Evolutionary conservation across 2,329 filamentous ascomycete genomes (phyloP).

Genomic region (Pseudogymnoascus sp.): DNA sequence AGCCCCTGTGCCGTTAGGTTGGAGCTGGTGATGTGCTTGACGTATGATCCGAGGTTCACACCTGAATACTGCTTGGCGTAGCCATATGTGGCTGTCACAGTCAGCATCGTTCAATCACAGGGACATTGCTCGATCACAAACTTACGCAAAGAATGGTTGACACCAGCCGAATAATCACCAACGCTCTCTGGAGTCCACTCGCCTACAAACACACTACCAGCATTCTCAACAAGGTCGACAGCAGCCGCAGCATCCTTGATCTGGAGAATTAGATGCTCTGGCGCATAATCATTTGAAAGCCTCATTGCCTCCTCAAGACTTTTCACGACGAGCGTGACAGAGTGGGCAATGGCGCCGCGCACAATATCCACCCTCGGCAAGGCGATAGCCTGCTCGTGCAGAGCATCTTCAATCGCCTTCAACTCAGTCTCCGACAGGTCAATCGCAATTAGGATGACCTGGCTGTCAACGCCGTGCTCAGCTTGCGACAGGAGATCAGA

Average conservation of each 20-base stretch:
- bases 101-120: slow-evolving; percentile 7
- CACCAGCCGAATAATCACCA: slow-evolving; percentile 94
- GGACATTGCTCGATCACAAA: slow-evolving; percentile 26
- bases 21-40: slow-evolving; percentile 96
- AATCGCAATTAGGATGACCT: slow-evolving; percentile 86
- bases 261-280: slow-evolving; percentile 93
- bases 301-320: slow-evolving; percentile 67
- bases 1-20: slow-evolving; percentile 82
- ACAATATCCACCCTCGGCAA: slow-evolving; percentile 92
- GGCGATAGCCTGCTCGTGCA: slow-evolving; percentile 79
- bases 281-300: slow-evolving; percentile 89
- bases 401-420: slow-evolving; percentile 79
- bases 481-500: slow-evolving; percentile 92
- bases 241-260: slow-evolving; percentile 67
- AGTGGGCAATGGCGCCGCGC: slow-evolving; percentile 82
- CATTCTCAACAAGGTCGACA: slow-evolving; percentile 79
- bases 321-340: slow-evolving; percentile 73
- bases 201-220: slow-evolving; percentile 92
- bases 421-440: slow-evolving; percentile 69
- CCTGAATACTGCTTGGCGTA: slow-evolving; percentile 98
- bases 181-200: slow-evolving; percentile 97
- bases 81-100: slow-evolving; percentile 74
- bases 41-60: slow-evolving; percentile 90
- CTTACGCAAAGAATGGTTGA: slow-evolving; percentile 96
- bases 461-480: slow-evolving; percentile 92